Evolutionary conservation across 2,329 filamentous ascomycete species (phyloP).

Genomic region (Ilyonectria robusta): DNA sequence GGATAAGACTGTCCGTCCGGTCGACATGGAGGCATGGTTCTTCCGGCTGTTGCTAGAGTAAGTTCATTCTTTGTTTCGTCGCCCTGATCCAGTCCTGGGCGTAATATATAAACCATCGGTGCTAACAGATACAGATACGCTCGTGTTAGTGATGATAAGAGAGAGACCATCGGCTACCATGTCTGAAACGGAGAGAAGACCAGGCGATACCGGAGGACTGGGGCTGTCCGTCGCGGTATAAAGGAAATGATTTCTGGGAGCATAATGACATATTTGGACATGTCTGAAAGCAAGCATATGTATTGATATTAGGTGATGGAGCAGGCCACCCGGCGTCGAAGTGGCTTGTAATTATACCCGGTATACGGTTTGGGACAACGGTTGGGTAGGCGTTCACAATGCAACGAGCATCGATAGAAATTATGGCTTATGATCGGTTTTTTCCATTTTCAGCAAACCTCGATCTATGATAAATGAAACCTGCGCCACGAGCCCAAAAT

Average conservation of each 20-base stretch:
- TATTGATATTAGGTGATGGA: neutral
- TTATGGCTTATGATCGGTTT: constrained; percentile 4
- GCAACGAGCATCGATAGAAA: neutral
- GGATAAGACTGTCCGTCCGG: constrained; percentile 76
- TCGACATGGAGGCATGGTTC: constrained; percentile 80
- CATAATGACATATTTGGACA: neutral
- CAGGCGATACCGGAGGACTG: constrained; percentile 40
- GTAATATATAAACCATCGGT: neutral
- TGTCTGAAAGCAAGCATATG: neutral
- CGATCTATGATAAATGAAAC: constrained; percentile 43
- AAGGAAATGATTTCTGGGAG: constrained; percentile 16
- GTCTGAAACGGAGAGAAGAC: constrained; percentile 38
- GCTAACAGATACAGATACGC: constrained; percentile 64
- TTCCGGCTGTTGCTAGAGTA: constrained; percentile 80
- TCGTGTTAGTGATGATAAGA: constrained; percentile 74
- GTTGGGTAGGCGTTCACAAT: neutral
- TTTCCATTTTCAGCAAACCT: constrained; percentile 9
- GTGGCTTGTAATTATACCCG: neutral
- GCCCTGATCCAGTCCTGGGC: neutral
- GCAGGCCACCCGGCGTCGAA: neutral
- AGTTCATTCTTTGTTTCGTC: constrained; percentile 45
- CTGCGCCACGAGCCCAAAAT: constrained; percentile 36
- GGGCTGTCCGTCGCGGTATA: neutral
- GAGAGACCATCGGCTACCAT: constrained; percentile 71
- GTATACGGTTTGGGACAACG: neutral